A percentile compares a stretch with the other conserved stretches of the same genome.
These are phyloP conservation scores for Rhizoclosmatium globosum DNA, from an alignment of 192 early-diverging fungal species.

Conservation along the genomic window DNA sequence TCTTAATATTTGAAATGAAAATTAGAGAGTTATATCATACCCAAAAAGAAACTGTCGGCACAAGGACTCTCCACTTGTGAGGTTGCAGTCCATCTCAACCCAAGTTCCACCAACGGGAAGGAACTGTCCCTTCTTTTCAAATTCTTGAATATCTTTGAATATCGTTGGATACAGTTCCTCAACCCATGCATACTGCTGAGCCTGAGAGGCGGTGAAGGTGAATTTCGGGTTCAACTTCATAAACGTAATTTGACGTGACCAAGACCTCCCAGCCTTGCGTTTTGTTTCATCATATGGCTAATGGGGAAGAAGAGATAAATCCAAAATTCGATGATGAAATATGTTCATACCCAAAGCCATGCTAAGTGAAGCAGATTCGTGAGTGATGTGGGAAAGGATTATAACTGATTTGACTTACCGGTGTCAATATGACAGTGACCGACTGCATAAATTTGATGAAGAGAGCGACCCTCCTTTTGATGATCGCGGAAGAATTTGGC, in stretches of 20 bases:
- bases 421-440: conserved; percentile 85
- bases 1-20: no score
- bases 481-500: conserved; percentile 72
- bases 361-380: no score
- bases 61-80: conserved; percentile 93
- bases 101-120: conserved; percentile 94
- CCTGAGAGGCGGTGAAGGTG: conserved; percentile 93
- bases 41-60: conserved; percentile 94
- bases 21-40: conserved; percentile 39
- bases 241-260: conserved; percentile 54
- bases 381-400: not conserved
- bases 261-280: conserved; percentile 72
- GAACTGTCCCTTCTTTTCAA: conserved; percentile 79
- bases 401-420: conserved; percentile 56
- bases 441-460: conserved; percentile 84
- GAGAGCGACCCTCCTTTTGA: conserved; percentile 52
- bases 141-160: conserved; percentile 77
- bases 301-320: conserved; percentile 52
- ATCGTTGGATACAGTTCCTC: conserved; percentile 82
- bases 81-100: conserved; percentile 99
- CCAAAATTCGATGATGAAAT: not conserved
- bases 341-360: conserved; percentile 15
- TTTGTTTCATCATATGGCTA: conserved; percentile 99
- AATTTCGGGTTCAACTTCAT: conserved; percentile 91
- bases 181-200: conserved; percentile 97